Base-by-base conservation (phyloP, 306 rosid genomes). In the Malus domestica region DNA sequence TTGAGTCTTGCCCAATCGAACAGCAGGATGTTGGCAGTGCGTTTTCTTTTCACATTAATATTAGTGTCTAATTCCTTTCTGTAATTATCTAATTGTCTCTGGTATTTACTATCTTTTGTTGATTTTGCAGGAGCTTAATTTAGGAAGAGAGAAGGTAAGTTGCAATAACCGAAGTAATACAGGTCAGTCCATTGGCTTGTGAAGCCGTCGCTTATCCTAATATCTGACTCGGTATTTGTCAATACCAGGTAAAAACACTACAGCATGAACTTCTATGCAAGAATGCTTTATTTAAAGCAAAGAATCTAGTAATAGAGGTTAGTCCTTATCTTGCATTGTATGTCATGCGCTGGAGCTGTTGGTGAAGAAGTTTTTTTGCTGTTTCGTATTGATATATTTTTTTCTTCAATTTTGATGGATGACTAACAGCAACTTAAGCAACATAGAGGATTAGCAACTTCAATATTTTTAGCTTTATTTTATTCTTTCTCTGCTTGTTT, bases 1-100 rank as follows among this genome's bases (percentile, higher is more conserved):
- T 82, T 89, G 97, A 88, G 86, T 74, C 94, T 94, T 76, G 93
- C 96, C 80, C 97, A 92, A 85, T 87, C 94, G 4, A 94, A 94
- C 79, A 86, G 83, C 78, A 87, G 81, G 65, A 90, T 91, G 88
- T 82, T 85, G 76, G 97, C 91, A 74, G 98, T 93, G 54, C 10
- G 75, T 51, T 20, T 73, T 4, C 40, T 57, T 52, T 6, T 35
- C 13, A 22, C 30, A 64, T 72, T 49, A 15, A 11, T 61, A 38
- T 61, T 69, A 69, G 61, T 64, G 71, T 30, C 76, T 69, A 14
- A 52, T 49, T 3, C 32, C 18, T 23, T 13, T 33, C 68, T 63
- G 22, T 63, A 29, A 35, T 70, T 10, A n/a, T 76, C 67, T 46
- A 59, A 67, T 69, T 40, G 18, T 8, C 20, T 38, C 4, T 66